These are phyloP conservation scores for Colletotrichum endophyticum DNA, from an alignment of 2,329 filamentous ascomycete species.

Conservation along the genomic window DNA sequence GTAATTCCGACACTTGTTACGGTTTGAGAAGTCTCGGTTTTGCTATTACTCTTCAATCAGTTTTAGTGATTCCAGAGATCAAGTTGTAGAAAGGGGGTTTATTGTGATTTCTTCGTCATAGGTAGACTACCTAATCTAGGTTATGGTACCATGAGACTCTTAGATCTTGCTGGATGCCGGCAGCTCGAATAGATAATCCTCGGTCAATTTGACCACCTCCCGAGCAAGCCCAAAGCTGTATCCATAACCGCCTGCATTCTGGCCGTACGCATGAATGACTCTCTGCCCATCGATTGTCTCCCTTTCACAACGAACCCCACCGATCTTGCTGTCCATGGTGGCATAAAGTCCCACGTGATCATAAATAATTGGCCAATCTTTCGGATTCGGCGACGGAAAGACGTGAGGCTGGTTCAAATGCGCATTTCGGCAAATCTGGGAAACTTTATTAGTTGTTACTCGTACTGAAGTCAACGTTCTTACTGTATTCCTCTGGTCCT, in stretches of 20 bases:
- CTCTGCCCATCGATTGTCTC: not conserved
- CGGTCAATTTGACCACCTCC: not conserved
- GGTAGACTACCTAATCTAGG: not conserved
- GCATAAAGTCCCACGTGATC: not conserved
- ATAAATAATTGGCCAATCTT: not conserved
- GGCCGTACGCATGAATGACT: not conserved
- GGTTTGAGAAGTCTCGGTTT: accelerated
- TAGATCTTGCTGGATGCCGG: not conserved
- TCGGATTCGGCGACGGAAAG: not conserved
- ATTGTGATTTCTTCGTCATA: not conserved
- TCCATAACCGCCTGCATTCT: not conserved
- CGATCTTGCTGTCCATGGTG: not conserved
- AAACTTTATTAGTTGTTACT: not conserved
- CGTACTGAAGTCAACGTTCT: not conserved
- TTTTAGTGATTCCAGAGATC: not conserved
- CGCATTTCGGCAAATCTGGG: not conserved
- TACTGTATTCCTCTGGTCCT: not conserved
- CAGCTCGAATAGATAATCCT: not conserved
- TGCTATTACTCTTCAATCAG: not conserved
- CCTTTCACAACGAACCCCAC: not conserved
- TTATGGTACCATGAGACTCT: too few relatives aligned
- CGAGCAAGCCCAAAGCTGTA: not conserved
- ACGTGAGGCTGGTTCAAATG: not conserved
- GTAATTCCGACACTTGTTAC: not conserved
- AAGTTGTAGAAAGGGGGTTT: not conserved